These are phyloP conservation scores for Narthecium ossifragum DNA, from an alignment of 106 monocot species.

Conservation along the genomic window DNA sequence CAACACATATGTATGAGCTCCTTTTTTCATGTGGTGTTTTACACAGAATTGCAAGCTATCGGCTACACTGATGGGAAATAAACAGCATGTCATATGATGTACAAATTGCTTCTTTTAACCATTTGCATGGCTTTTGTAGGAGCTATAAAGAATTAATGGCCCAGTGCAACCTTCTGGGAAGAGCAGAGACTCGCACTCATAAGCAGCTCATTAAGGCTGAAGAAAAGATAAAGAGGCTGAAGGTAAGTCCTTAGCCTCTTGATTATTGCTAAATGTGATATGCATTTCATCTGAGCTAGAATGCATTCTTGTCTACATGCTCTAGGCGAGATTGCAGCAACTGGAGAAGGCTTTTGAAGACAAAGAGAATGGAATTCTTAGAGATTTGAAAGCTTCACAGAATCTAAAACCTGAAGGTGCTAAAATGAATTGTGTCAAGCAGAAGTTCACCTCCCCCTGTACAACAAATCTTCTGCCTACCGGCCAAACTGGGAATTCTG, in stretches of 20 bases:
- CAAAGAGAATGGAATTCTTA: slow-evolving; percentile 55
- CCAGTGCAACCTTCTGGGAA: slow-evolving; percentile 83
- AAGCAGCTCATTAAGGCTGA: slow-evolving; percentile 71
- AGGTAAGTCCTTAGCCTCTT: slow-evolving; percentile 20
- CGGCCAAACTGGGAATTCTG: slow-evolving; percentile 8
- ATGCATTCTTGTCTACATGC: slow-evolving; percentile 1
- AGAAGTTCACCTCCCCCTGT: no score
- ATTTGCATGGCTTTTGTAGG: slow-evolving; percentile 28
- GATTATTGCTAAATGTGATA: background rate
- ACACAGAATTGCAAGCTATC: no score
- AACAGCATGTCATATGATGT: no score
- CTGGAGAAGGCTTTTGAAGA: slow-evolving; percentile 60
- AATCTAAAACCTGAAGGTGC: slow-evolving; percentile 19
- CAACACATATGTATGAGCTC: no score
- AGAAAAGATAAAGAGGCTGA: slow-evolving; percentile 74
- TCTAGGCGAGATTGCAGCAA: slow-evolving; percentile 60
- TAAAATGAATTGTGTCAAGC: background rate
- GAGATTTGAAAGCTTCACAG: slow-evolving; percentile 43
- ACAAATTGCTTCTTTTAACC: no score
- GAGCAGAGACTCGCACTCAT: slow-evolving; percentile 55
- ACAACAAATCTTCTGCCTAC: background rate
- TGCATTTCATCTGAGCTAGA: background rate
- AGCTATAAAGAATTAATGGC: slow-evolving; percentile 89
- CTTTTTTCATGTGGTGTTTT: no score
- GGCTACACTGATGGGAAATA: no score